phyloP scores from a whole-genome alignment of 768 basidiomycete genomes.

The Termitomyces sp. region DNA sequence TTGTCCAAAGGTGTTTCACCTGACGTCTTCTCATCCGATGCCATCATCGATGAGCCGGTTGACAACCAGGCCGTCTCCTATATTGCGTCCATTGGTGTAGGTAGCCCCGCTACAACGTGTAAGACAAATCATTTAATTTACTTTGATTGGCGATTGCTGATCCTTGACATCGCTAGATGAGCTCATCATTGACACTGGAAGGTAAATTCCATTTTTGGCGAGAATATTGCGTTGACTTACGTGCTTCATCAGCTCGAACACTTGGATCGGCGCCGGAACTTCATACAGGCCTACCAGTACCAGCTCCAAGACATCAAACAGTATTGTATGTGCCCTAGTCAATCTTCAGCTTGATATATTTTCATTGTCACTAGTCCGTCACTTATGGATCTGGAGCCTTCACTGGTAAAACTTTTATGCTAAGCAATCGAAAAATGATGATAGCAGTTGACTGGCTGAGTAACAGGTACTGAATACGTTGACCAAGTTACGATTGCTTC shows the following conservation, averaged over 20 bases:
- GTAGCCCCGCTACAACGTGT: constrained; percentile 50
- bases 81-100: constrained; percentile 43
- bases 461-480: constrained; percentile 35
- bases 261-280: constrained; percentile 55
- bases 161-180: constrained; percentile 27
- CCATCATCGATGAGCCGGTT: constrained; percentile 35
- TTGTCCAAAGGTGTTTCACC: constrained; percentile 20
- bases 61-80: constrained; percentile 36
- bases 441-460: background rate
- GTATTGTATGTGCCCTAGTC: constrained; percentile 35
- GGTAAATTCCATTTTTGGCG: constrained; percentile 16
- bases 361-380: constrained; percentile 33
- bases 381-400: constrained; percentile 59
- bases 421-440: background rate
- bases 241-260: constrained; percentile 48
- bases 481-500: constrained; percentile 50
- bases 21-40: constrained; percentile 11
- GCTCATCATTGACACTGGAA: constrained; percentile 60
- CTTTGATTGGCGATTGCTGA: background rate
- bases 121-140: constrained; percentile 13
- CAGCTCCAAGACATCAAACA: constrained; percentile 39
- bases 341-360: background rate
- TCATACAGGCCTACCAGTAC: constrained; percentile 45
- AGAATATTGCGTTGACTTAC: background rate
- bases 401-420: constrained; percentile 30